phyloP scores from a whole-genome alignment of 805 yeast genomes.

The Lipomyces chichibuensis region DNA sequence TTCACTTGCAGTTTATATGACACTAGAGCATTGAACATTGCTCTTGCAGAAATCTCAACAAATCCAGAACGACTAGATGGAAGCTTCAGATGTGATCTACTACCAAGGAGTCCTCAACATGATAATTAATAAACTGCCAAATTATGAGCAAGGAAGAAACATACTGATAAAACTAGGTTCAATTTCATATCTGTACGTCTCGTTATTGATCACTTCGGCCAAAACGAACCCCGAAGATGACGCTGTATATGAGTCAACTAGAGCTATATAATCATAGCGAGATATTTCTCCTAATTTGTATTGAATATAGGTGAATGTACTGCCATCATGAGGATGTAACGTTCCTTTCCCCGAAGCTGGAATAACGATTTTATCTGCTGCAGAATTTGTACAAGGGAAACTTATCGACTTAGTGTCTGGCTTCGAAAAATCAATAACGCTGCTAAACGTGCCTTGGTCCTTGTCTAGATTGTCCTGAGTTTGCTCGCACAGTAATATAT shows the following conservation, averaged over 20 bases:
- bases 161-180: conserved; percentile 3
- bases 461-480: conserved; percentile 19
- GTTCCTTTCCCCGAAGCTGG: conserved; percentile 54
- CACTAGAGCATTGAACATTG: conserved; percentile 64
- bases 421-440: conserved; percentile 31
- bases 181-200: conserved; percentile 38
- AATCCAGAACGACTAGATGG: conserved; percentile 52
- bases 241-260: conserved; percentile 47
- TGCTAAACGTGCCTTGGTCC: conserved; percentile 11
- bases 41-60: conserved; percentile 54
- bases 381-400: conserved; percentile 52
- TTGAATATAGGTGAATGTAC: conserved; percentile 56
- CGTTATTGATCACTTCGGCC: conserved; percentile 38
- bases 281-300: conserved; percentile 48
- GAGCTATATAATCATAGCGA: conserved; percentile 55
- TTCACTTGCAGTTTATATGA: conserved; percentile 51
- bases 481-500: conserved; percentile 37
- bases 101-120: conserved; percentile 33
- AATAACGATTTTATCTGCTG: conserved; percentile 46
- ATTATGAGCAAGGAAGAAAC: not conserved
- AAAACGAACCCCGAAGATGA: conserved; percentile 36
- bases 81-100: conserved; percentile 43
- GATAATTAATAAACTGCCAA: not conserved
- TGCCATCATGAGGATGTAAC: conserved; percentile 52
- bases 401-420: conserved; percentile 9